Evolutionary conservation across 2,329 filamentous ascomycete genomes (phyloP), one percentile per base, ranked within the genome.

Genomic region (Aureobasidium mangrovei): DNA sequence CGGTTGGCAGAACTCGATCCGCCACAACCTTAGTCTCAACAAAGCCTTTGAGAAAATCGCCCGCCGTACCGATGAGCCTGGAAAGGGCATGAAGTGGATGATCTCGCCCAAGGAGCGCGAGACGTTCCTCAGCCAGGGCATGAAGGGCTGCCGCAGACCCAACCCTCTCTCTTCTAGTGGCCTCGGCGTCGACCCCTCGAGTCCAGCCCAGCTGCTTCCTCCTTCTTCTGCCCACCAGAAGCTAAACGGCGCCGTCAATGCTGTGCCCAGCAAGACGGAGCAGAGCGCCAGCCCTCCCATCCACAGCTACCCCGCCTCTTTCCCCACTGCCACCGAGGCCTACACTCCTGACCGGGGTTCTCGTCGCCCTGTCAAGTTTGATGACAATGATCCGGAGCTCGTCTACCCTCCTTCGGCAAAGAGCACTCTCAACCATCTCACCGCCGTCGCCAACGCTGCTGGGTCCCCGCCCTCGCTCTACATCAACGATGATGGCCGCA

Each of bases 81-180:
- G 93, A 9, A 98, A 98, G 69, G 93, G 93, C 29, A 97, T 96
- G 90, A 97, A 97, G 68, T 98, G 93, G 93, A 88, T 91, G 70
- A 91, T 98, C 64, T 83, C 88, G 3, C 79, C 87, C 1, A 88
- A 94, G 59, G 80, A 85, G 60, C 83, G 86, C 46, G 88, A 96
- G 18, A 91, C 95, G 52, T 95, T 96, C 76, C 79, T 89, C 57
- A 86, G 86, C 67, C 88, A 86, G 61, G 73, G 74, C 47, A 70
- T 76, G 61, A 70, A 69, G 49, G 66, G 68, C 29, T 71, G 71
- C 43, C 69, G 74, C 54, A 60, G 67, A 49, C 67, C 67, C 6
- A 64, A 65, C 24, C 60, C 60, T 12, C 54, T 60, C 3, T 62
- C 66, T 10, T 62, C 66, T 33, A 65, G 62, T n/a, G 64, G 64